phyloP scores from a whole-genome alignment of 208 protist genomes.

The Trypanosoma platydactyli region DNA sequence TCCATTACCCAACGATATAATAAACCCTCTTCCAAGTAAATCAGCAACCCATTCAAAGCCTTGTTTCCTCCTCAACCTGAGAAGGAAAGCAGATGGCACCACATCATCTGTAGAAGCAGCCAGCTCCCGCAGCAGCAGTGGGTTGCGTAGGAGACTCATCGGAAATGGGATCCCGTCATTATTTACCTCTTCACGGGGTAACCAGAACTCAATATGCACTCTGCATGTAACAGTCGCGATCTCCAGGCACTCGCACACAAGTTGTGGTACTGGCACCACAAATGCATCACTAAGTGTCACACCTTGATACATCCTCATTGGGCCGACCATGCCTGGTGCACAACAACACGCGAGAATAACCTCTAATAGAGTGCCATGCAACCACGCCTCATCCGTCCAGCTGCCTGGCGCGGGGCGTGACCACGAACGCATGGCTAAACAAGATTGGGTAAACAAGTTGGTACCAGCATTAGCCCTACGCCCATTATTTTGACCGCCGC shows the following conservation, averaged over 20 bases:
- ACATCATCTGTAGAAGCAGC: neutral
- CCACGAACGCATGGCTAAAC: constrained; percentile 2
- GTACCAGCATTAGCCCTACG: neutral
- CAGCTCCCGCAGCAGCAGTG: constrained; percentile 7
- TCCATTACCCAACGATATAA: neutral
- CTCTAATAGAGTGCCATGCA: neutral
- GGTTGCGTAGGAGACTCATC: neutral
- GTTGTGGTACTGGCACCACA: neutral
- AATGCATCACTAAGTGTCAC: neutral
- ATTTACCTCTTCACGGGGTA: neutral
- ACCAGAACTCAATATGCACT: constrained; percentile 12
- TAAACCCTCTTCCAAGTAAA: neutral
- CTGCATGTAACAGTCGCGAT: neutral
- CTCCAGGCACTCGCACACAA: constrained; percentile 16
- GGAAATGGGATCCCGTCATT: neutral
- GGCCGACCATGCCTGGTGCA: neutral
- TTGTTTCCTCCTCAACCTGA: neutral
- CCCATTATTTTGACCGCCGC: too few relatives aligned
- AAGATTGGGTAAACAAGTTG: neutral
- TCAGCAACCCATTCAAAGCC: constrained; percentile 7
- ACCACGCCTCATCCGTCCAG: neutral
- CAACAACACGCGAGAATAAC: constrained; percentile 3
- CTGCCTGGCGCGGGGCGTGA: neutral
- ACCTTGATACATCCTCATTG: neutral
- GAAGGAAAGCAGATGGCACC: neutral